Base-by-base conservation (phyloP, 306 rosid species). In the Vicia sativa region DNA sequence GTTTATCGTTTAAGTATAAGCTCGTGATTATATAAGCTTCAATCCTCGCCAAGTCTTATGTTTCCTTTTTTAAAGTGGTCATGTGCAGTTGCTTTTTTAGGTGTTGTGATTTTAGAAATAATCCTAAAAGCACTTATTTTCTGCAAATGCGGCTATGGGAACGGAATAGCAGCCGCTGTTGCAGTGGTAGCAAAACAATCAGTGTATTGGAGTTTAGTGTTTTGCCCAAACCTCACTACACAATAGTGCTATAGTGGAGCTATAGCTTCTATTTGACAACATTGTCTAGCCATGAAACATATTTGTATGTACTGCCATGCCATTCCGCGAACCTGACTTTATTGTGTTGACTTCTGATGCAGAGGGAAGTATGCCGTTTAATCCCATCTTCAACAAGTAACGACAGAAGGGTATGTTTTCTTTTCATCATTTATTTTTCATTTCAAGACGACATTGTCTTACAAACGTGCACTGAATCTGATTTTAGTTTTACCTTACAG, bases 341-440 rank as follows among this genome's bases (percentile, higher is more conserved):
- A n/a, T 45, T 38, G 65, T 41, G 67, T 77, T 80, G 23, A 45
- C 60, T 10, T 70, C 31, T 84, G 43, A 62, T 83, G 82, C 80
- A 93, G 98, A 88, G 97, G 81, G 98, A 93, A 75, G 89, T 90
- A 39, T 90, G 98, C 73, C 90, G 75, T 75, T 80, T 90, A 71
- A 79, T 86, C 79, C 91, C 98, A 74, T 82, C 95, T 68, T 86
- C 96, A 75, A 57, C 81, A 2, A 77, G 80, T 16, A 96, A 93
- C 70, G 78, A 71, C 46, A 86, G 69, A 83, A 89, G 97, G 79
- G 98, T 90, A 80, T 78, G 90, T 73, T 71, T 58, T 74, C 78
- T 60, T 52, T 34, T 55, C 39, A 38, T 11, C 15, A 34, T 60
- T 66, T 64, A 49, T 60, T 62, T 64, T 43, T 68, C 48, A 75